Evolutionary conservation across 805 yeast species (phyloP).

Genomic region (Candida michaelii): DNA sequence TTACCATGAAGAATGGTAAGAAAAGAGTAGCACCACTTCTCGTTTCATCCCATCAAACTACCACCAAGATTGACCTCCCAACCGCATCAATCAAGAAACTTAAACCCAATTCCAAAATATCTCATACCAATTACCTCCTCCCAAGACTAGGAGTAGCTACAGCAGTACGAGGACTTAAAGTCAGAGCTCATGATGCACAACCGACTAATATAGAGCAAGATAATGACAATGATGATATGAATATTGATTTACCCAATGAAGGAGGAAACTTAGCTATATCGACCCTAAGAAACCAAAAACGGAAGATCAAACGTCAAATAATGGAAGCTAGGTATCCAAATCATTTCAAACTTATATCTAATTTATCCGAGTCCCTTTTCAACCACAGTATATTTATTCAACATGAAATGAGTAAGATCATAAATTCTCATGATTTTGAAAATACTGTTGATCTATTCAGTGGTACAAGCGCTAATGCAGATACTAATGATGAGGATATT

Average conservation of each 20-base stretch:
- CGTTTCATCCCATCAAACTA: slow-evolving; percentile 43
- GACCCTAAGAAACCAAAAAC: slow-evolving; percentile 33
- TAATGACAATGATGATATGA: slow-evolving; percentile 52
- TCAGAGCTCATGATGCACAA: slow-evolving; percentile 16
- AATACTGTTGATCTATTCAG: slow-evolving; percentile 15
- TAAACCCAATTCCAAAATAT: slow-evolving; percentile 31
- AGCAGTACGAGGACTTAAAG: slow-evolving; percentile 55
- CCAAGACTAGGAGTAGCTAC: slow-evolving; percentile 69
- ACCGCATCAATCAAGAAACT: slow-evolving; percentile 18
- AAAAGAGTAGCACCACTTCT: slow-evolving; percentile 73
- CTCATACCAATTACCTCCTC: slow-evolving; percentile 47
- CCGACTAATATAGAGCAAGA: slow-evolving; percentile 33
- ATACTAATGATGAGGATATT: slow-evolving; percentile 37
- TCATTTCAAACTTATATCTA: slow-evolving; percentile 34
- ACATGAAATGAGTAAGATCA: slow-evolving; percentile 29
- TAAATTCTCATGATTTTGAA: slow-evolving; percentile 18
- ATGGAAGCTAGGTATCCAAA: slow-evolving; percentile 36
- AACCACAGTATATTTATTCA: slow-evolving; percentile 30
- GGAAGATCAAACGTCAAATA: slow-evolving; percentile 27
- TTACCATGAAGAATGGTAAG: slow-evolving; percentile 70
- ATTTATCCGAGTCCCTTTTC: slow-evolving; percentile 37
- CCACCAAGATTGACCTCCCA: slow-evolving; percentile 5
- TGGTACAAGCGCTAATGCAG: slow-evolving; percentile 18
- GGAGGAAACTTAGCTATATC: slow-evolving; percentile 27
- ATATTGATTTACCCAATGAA: slow-evolving; percentile 21